Base-by-base conservation (phyloP, 2,329 filamentous ascomycete genomes). In the Calonectria henricotiae region DNA sequence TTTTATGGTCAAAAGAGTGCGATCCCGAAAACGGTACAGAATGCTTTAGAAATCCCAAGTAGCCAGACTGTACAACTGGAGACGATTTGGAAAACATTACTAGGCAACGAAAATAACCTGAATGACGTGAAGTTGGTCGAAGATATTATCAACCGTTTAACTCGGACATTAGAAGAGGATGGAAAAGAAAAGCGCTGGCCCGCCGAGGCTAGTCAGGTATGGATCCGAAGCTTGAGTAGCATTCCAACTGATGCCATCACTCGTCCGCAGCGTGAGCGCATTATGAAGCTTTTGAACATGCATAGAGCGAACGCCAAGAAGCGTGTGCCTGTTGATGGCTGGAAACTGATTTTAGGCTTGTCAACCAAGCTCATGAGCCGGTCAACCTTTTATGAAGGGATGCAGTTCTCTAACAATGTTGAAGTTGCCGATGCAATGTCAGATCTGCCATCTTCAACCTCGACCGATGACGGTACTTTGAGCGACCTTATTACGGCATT, bases 301-400 rank as follows among this genome's bases (percentile, higher is more conserved):
- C 72, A 77, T 23, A 75, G 77, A 62, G 77, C 64, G 7, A 78
- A 80, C 44, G 65, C 75, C 5, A 76, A 75, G 1, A 78, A 77
- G 32, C 72, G 75, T 25, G 61, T 80, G 3, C 70, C 79, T 4
- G 39, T 79, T 2, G 73, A 79, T 11, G 73, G 77, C 11, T 84
- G 82, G 80, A 82, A 80, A 61, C 68, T 80, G 11, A 74, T 86
- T 5, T 78, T 89, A 7, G 82, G 83, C 23, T 74, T 90, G 58
- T 83, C 85, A 71, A 77, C 83, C 3, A 89, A 87, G 74, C 78
- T 89, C 27, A 87, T 89, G 84, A 77, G 79, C 5, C 82, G 83
- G n/a, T 83, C 87, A 0, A 88, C 86, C 0, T 88, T 88, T 67
- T 87, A 89, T 72, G 80, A 86, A 72, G 81, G 78, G 0, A 84